These are phyloP conservation scores for Talaromyces proteolyticus DNA, from an alignment of 495 filamentous ascomycete species.

Conservation along the genomic window DNA sequence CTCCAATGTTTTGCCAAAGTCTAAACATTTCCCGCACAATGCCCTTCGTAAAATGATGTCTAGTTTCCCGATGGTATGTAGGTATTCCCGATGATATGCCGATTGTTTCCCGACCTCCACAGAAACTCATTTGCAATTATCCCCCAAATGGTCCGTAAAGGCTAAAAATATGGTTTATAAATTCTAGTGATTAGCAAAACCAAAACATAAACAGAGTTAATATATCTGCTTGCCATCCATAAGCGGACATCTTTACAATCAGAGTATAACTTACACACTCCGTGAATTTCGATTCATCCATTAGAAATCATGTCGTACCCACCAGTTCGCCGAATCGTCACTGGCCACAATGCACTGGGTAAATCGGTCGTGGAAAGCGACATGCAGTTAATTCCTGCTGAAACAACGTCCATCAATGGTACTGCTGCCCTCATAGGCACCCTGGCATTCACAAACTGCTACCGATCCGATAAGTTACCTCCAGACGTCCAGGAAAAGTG, in stretches of 20 bases:
- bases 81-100: neutral
- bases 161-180: neutral
- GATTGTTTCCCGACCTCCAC: neutral
- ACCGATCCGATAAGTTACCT: neutral
- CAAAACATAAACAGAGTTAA: neutral
- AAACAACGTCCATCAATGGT: neutral
- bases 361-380: conserved; percentile 4
- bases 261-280: neutral
- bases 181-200: neutral
- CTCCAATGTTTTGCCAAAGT: too few relatives aligned
- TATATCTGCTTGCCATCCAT: neutral
- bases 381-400: neutral
- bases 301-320: conserved; percentile 1
- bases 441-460: neutral
- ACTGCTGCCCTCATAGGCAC: neutral
- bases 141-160: neutral
- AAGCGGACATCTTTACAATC: neutral
- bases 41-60: neutral
- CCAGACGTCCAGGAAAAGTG: neutral
- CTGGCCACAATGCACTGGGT: conserved; percentile 4
- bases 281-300: neutral
- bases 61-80: neutral
- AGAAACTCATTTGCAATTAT: neutral
- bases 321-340: conserved; percentile 6
- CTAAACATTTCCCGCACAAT: neutral